Base-by-base conservation (phyloP, 208 protist genomes). In the Leishmania braziliensis region DNA sequence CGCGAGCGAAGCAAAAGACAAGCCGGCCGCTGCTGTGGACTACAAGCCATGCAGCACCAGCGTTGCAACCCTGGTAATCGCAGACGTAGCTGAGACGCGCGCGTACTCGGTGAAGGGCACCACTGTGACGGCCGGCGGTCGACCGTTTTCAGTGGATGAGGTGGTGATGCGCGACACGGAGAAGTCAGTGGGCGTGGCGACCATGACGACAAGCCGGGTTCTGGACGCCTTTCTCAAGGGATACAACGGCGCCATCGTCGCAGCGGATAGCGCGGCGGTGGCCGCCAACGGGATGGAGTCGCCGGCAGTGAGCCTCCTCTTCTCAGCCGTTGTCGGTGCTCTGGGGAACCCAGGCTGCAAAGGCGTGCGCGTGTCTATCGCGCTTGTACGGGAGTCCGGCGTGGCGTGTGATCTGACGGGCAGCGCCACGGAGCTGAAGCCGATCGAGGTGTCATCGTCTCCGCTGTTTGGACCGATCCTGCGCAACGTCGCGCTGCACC, bases 381-480 rank as follows among this genome's bases (percentile, higher is more conserved):
- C 83, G 43, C 75, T 90, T 5, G 63, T 95, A 5, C 79, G 84
- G 43, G 83, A 79, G 53, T 86, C 87, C 14, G 75, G 71, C 46
- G 54, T 71, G 72, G 74, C 77, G 72, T 80, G 78, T 62, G 83
- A 83, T 26, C 71, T 78, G 58, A 80, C 84, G 9, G n/a, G 83
- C 39, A 77, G 14, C 56, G 65, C 73, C 5, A 77, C 73, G 14
- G 80, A 48, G 33, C 84, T 81, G 77, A 48, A 78, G 14, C 60
- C 74, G 33, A 18, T 89, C 26, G 74, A 75, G 53, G 53, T 86
- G 0, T 62, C 79, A 5, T 87, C 86, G 10, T 91, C 89, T 18
- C 91, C 91, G 50, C 83, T 94, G 53, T 94, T 90, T 63, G 91
- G 91, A 26, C 87, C 86, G 4, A 60, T 89, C 8, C 68, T 91